Evolutionary conservation across 306 rosid species (phyloP).

Genomic region (Dalbergia cochinchinensis): DNA sequence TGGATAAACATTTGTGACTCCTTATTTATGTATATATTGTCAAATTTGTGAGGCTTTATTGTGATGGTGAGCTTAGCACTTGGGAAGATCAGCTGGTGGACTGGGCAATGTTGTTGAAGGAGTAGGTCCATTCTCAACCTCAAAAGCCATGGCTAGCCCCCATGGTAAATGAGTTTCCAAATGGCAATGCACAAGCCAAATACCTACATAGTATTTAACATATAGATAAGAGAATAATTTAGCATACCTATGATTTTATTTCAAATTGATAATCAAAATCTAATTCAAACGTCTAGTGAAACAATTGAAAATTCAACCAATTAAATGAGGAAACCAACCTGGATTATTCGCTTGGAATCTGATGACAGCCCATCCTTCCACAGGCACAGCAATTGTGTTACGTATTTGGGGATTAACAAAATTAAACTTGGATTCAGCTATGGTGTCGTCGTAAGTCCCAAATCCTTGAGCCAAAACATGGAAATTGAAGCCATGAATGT

Average conservation of each 20-base stretch:
- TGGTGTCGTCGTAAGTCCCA: slow-evolving; percentile 54
- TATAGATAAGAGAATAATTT: not conserved
- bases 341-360: slow-evolving; percentile 57
- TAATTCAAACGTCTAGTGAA: not conserved
- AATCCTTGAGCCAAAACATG: slow-evolving; percentile 76
- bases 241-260: not conserved
- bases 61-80: slow-evolving; percentile 44
- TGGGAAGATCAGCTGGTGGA: slow-evolving; percentile 72
- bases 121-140: slow-evolving; percentile 51
- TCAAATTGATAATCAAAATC: not conserved
- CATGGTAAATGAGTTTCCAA: slow-evolving; percentile 74
- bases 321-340: slow-evolving; percentile 20
- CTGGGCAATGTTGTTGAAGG: slow-evolving; percentile 53
- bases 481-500: slow-evolving; percentile 73
- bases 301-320: not conserved
- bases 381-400: slow-evolving; percentile 72
- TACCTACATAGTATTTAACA: slow-evolving; percentile 11
- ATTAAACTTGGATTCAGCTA: slow-evolving; percentile 54
- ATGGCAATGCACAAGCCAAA: slow-evolving; percentile 80
- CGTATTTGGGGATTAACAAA: slow-evolving; percentile 62
- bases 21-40: not conserved
- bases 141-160: slow-evolving; percentile 68
- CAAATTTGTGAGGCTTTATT: not conserved
- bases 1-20: not conserved
- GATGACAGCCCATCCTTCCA: slow-evolving; percentile 76